phyloP scores from a whole-genome alignment of 345 rosid species.

The Acer campestre region DNA sequence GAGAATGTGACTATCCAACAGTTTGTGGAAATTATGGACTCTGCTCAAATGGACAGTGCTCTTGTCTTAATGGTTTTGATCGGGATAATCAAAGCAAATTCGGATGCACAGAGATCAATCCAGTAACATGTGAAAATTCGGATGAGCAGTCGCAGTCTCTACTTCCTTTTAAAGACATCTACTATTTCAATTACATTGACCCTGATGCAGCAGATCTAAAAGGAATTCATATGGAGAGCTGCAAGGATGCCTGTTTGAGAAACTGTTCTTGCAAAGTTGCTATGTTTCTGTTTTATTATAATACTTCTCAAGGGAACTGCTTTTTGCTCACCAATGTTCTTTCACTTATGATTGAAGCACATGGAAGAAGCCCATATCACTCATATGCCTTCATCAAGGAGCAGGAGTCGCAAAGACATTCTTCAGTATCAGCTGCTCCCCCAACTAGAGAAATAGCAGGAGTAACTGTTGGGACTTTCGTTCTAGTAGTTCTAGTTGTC shows the following conservation, averaged over 20 bases:
- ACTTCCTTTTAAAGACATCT: background rate
- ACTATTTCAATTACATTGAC: background rate
- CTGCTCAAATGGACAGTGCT: background rate
- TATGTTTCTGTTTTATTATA: background rate
- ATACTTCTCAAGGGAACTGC: background rate
- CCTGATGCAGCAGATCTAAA: background rate
- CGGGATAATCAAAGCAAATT: no score
- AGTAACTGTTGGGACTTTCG: background rate
- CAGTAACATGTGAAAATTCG: background rate
- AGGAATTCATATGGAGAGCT: no score
- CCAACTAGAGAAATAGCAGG: background rate
- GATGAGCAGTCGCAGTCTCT: background rate
- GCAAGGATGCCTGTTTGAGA: background rate
- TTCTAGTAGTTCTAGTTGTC: background rate
- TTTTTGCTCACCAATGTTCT: background rate
- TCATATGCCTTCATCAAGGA: background rate
- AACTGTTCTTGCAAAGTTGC: background rate
- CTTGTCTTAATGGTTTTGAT: background rate
- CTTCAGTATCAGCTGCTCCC: no score
- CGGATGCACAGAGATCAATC: background rate
- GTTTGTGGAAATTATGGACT: background rate
- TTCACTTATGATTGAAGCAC: background rate
- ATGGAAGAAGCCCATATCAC: fast-evolving
- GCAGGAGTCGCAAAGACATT: no score
- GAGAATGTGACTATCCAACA: background rate